These are phyloP conservation scores for Pachysolen tannophilus DNA, from an alignment of 805 yeast genomes.

Conservation along the genomic window DNA sequence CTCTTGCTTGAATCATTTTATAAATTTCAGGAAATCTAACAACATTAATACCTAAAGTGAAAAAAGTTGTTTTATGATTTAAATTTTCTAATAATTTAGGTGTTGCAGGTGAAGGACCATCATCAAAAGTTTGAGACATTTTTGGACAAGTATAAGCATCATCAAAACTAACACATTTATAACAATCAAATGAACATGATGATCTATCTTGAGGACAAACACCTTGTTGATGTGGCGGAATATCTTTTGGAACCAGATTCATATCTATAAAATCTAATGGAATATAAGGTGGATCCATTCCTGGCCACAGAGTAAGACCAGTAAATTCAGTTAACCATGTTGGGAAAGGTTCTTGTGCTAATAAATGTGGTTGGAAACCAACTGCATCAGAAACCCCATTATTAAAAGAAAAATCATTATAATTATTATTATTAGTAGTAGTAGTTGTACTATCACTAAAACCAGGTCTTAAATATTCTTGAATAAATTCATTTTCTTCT, in stretches of 20 bases:
- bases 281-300: conserved; percentile 77
- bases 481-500: too few relatives aligned
- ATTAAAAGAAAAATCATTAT: too few relatives aligned
- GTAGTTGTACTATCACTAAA: too few relatives aligned
- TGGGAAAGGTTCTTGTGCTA: conserved; percentile 39
- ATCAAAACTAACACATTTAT: conserved; percentile 64
- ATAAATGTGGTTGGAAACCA: conserved; percentile 6
- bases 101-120: conserved; percentile 83
- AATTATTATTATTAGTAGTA: too few relatives aligned
- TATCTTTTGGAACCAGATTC: conserved; percentile 34
- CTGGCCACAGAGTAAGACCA: conserved; percentile 78
- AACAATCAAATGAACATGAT: conserved; percentile 82
- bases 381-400: too few relatives aligned
- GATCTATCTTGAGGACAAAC: conserved; percentile 44
- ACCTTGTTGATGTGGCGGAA: conserved; percentile 45
- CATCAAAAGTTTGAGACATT: conserved; percentile 87
- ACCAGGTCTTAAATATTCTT: too few relatives aligned
- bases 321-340: conserved; percentile 72
- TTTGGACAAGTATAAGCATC: conserved; percentile 71
- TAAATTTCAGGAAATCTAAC: conserved; percentile 73
- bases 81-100: conserved; percentile 48
- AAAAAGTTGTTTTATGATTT: conserved; percentile 59
- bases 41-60: conserved; percentile 77
- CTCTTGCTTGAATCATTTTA: conserved; percentile 40
- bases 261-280: conserved; percentile 68